phyloP scores from a whole-genome alignment of 208 protist genomes.

The Crithidia sp. region DNA sequence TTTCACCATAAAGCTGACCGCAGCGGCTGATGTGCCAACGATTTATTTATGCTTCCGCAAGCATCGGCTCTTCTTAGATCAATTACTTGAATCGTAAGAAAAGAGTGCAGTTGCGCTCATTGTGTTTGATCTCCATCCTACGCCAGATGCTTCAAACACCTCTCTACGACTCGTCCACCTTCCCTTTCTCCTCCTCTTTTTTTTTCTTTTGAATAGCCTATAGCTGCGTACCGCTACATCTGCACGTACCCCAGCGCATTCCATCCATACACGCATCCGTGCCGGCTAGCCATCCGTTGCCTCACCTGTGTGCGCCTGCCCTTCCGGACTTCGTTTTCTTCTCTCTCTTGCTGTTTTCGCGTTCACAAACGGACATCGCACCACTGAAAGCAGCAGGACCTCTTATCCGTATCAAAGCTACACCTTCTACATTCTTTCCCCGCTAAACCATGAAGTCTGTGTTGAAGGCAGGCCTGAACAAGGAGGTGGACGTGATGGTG shows the following conservation, averaged over 20 bases:
- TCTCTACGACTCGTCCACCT: no score
- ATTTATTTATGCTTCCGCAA: no score
- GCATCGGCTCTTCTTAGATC: no score
- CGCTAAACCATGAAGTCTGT: conserved; percentile 48
- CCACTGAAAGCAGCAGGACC: not conserved
- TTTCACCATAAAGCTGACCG: no score
- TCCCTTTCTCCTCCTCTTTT: not conserved
- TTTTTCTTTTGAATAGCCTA: not conserved
- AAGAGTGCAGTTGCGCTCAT: no score
- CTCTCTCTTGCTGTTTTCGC: conserved; percentile 5
- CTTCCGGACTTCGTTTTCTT: not conserved
- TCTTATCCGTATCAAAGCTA: not conserved
- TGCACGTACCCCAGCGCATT: no score
- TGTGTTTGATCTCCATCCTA: no score
- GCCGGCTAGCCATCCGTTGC: not conserved
- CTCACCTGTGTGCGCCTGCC: not conserved
- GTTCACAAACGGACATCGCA: not conserved
- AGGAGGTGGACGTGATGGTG: conserved; percentile 72
- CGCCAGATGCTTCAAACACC: no score
- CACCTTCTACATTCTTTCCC: not conserved
- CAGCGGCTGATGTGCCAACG: no score
- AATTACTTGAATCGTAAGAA: no score
- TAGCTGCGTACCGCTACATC: no score
- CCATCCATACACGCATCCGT: no score
- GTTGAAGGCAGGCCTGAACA: conserved; percentile 57